Evolutionary conservation across 352 stramenopile species (phyloP).

Genomic region (Phytophthora cryptogea): DNA sequence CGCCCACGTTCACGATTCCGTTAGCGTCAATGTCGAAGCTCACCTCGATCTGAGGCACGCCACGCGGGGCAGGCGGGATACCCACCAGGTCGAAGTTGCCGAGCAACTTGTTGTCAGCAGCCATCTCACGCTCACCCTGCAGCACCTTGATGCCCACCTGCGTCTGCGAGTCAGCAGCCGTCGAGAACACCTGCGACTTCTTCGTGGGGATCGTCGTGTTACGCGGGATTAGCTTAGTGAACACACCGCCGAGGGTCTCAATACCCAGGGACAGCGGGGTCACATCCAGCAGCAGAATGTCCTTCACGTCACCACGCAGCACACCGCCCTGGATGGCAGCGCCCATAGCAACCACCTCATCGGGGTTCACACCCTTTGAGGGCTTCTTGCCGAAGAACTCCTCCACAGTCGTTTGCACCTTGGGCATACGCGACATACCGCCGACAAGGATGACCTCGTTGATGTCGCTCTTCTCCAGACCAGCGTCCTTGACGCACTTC

Average conservation of each 20-base stretch:
- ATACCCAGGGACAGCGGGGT: conserved; percentile 98
- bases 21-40: conserved; percentile 93
- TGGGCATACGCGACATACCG: conserved; percentile 99
- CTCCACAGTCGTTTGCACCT: conserved; percentile 96
- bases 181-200: conserved; percentile 98
- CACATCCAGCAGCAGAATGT: conserved; percentile 98
- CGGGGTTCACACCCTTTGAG: conserved; percentile 97
- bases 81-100: conserved; percentile 98
- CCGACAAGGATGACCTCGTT: conserved; percentile 98
- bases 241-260: conserved; percentile 98
- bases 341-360: conserved; percentile 99
- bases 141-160: conserved; percentile 97
- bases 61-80: conserved; percentile 96
- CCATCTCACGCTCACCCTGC: conserved; percentile 98
- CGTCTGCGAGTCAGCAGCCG: conserved; percentile 97
- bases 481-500: conserved; percentile 89
- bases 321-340: conserved; percentile 97
- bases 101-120: conserved; percentile 97
- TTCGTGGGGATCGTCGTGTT: conserved; percentile 99
- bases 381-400: conserved; percentile 97
- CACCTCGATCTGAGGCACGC: conserved; percentile 97
- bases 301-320: conserved; percentile 97
- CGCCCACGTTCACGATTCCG: conserved; percentile 91
- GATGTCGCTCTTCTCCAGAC: conserved; percentile 93
- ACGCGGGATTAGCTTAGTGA: conserved; percentile 97